A percentile compares a stretch with the other conserved stretches of the same genome.
These are phyloP conservation scores for Paramecium pentaurelia DNA, from an alignment of 73 alveolate species.

Conservation along the genomic window DNA sequence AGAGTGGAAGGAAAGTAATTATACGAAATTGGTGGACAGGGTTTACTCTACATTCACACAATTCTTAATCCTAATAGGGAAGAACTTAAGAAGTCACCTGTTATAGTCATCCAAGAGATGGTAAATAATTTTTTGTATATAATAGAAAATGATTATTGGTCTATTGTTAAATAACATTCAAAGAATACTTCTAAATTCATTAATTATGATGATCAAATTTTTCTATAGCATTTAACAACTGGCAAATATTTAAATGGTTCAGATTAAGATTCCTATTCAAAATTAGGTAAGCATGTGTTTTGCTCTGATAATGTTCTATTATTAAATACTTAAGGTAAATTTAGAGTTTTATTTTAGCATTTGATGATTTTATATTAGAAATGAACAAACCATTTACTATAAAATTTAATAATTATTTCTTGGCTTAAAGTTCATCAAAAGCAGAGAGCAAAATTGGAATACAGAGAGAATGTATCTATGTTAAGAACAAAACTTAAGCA, in stretches of 20 bases:
- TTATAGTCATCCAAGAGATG: background rate
- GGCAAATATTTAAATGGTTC: background rate
- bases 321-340: background rate
- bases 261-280: background rate
- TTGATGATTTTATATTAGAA: background rate
- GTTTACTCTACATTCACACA: background rate
- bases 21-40: constrained; percentile 24
- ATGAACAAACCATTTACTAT: background rate
- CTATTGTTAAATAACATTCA: background rate
- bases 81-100: background rate
- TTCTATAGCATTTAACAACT: background rate
- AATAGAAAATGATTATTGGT: background rate
- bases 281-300: background rate
- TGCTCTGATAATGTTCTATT: background rate
- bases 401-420: background rate
- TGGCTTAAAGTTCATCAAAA: background rate
- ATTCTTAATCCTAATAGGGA: background rate
- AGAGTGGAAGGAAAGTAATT: background rate
- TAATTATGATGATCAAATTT: background rate
- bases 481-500: background rate
- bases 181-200: background rate
- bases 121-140: background rate
- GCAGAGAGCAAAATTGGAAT: background rate
- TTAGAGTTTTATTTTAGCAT: background rate
- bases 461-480: background rate